These are phyloP conservation scores for Trametes maxima DNA, from an alignment of 768 basidiomycete species.

Conservation along the genomic window DNA sequence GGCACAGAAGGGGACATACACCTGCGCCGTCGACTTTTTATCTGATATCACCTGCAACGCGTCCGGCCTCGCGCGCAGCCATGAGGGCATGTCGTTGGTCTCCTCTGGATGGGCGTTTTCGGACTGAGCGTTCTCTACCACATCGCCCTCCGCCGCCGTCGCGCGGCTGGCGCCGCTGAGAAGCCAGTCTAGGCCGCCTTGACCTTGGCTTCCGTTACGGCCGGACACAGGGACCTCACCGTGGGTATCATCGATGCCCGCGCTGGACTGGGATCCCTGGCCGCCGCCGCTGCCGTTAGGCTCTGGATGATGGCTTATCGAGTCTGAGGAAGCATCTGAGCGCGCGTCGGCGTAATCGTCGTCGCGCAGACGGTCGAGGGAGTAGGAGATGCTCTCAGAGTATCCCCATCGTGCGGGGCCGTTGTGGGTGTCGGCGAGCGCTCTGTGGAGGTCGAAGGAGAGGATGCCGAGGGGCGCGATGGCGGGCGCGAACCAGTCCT, in stretches of 20 bases:
- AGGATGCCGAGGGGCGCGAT: constrained; percentile 36
- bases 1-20: constrained; percentile 27
- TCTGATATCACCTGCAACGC: constrained; percentile 32
- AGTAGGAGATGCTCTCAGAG: constrained; percentile 34
- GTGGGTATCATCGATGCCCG: constrained; percentile 2
- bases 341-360: constrained; percentile 6
- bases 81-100: constrained; percentile 22
- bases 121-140: constrained; percentile 12
- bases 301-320: neutral
- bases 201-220: neutral
- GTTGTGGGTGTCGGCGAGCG: constrained; percentile 40
- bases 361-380: constrained; percentile 27
- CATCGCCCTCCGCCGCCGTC: constrained; percentile 6
- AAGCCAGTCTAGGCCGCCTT: constrained; percentile 33
- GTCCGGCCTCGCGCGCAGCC: constrained; percentile 27
- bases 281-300: neutral
- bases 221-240: constrained; percentile 8
- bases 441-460: constrained; percentile 42
- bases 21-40: constrained; percentile 32
- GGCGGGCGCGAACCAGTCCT: constrained; percentile 41
- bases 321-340: neutral
- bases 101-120: constrained; percentile 5
- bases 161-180: constrained; percentile 30
- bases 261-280: neutral
- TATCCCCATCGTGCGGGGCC: constrained; percentile 46